Percentiles rank a stretch among this genome's conserved stretches.
These are phyloP conservation scores for Populus hybrid DNA, from an alignment of 441 rosid genomes.

Conservation along the genomic window DNA sequence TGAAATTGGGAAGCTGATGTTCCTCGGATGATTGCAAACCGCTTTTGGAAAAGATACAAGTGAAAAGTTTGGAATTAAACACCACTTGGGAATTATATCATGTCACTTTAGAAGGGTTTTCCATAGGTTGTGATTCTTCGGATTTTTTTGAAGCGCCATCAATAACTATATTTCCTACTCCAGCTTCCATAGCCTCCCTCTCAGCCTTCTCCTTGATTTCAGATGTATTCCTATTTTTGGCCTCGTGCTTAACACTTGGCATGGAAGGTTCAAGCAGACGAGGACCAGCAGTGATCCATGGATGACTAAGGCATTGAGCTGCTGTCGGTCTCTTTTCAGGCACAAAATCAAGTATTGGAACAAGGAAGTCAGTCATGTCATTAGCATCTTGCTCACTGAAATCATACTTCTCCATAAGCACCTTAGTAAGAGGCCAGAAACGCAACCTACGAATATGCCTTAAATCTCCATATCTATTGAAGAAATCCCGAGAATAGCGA, in stretches of 20 bases:
- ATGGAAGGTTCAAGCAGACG: conserved; percentile 45
- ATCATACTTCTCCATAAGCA: conserved; percentile 60
- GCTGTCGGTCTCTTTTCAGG: conserved; percentile 73
- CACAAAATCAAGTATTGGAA: conserved; percentile 57
- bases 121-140: conserved; percentile 27
- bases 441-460: conserved; percentile 66
- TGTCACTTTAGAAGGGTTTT: conserved; percentile 8
- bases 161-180: conserved; percentile 49
- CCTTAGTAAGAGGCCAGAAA: conserved; percentile 58
- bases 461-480: conserved; percentile 60
- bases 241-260: conserved; percentile 18
- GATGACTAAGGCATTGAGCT: conserved; percentile 57
- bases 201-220: conserved; percentile 38
- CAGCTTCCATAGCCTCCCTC: conserved; percentile 51
- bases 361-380: conserved; percentile 51
- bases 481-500: conserved; percentile 60
- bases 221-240: conserved; percentile 18
- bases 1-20: not conserved
- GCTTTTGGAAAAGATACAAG: not conserved
- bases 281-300: conserved; percentile 52
- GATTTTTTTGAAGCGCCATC: conserved; percentile 34
- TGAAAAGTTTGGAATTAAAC: not conserved
- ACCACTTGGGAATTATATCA: not conserved
- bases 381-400: conserved; percentile 60
- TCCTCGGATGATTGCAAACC: not conserved